These are phyloP conservation scores for Acidomyces sp. DNA, from an alignment of 495 filamentous ascomycete species.

Conservation along the genomic window DNA sequence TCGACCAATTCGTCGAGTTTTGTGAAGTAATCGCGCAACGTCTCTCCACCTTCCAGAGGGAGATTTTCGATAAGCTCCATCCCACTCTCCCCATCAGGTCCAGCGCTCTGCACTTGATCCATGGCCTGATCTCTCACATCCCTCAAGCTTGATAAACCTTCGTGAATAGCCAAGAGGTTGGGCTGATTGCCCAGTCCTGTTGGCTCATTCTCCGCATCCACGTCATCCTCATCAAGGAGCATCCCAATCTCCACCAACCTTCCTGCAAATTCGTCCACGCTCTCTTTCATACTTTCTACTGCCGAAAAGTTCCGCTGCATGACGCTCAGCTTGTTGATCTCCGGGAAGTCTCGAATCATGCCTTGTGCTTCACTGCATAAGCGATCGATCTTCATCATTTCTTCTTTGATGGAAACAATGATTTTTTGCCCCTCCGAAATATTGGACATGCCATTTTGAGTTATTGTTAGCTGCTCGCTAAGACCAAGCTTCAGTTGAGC, in stretches of 20 bases:
- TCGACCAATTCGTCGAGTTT: constrained; percentile 77
- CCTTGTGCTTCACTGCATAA: constrained; percentile 90
- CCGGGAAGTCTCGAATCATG: constrained; percentile 92
- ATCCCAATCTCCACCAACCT: constrained; percentile 58
- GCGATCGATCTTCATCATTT: constrained; percentile 97
- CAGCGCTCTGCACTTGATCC: constrained; percentile 48
- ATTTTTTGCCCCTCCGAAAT: constrained; percentile 79
- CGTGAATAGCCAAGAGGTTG: constrained; percentile 77
- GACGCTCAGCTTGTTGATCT: constrained; percentile 85
- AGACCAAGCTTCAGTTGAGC: constrained; percentile 75
- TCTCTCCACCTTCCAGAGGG: constrained; percentile 47
- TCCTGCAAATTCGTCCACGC: constrained; percentile 71
- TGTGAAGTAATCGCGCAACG: constrained; percentile 75
- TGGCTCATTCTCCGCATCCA: constrained; percentile 68
- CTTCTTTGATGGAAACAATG: constrained; percentile 81
- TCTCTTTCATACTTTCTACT: constrained; percentile 79
- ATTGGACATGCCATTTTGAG: constrained; percentile 76
- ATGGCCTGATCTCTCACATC: constrained; percentile 93
- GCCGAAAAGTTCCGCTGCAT: constrained; percentile 89
- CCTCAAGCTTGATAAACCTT: constrained; percentile 75
- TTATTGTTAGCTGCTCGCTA: constrained; percentile 79
- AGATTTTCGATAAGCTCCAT: constrained; percentile 32
- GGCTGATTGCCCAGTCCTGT: too few relatives aligned
- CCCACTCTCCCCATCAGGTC: constrained; percentile 20
- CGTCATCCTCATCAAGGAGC: constrained; percentile 68